Conservation (phyloP, 495 filamentous ascomycete species). For the Neurospora sp. region DNA sequence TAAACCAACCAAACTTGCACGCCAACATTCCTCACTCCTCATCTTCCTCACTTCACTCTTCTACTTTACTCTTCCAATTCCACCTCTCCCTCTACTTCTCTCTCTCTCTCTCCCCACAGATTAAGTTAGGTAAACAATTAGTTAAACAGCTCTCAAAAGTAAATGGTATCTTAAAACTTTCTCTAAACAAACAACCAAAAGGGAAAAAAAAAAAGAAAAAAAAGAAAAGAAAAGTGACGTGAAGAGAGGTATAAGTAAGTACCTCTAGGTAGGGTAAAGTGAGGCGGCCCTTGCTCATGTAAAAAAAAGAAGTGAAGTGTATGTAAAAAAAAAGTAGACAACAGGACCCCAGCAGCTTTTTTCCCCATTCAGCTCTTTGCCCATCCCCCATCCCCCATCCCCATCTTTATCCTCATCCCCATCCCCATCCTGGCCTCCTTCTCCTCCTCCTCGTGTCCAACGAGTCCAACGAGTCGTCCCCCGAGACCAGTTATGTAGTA, state of each 20-base stretch:
- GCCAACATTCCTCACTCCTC: too few species aligned
- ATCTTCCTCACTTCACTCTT: too few species aligned
- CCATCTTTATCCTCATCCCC: not conserved
- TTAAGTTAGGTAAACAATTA: not conserved
- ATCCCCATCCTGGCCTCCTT: not conserved
- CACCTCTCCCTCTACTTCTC: not conserved
- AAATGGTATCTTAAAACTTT: not conserved
- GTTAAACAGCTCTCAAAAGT: not conserved
- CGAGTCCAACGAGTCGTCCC: not conserved
- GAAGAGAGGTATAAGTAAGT: not conserved
- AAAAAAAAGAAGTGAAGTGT: not conserved
- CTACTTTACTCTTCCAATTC: too few species aligned
- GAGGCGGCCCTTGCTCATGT: not conserved
- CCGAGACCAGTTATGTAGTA: not conserved
- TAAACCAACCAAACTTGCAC: too few species aligned
- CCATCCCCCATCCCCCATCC: not conserved
- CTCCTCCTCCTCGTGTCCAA: not conserved
- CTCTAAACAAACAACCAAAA: not conserved
- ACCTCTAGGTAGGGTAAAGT: not conserved
- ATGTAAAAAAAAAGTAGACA: not conserved
- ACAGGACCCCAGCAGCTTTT: not conserved
- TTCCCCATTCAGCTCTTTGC: not conserved
- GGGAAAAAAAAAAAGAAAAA: too few species aligned
- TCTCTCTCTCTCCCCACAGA: not conserved
- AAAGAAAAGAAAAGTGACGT: not conserved